phyloP scores from a whole-genome alignment of 495 filamentous ascomycete species.

The Penicillium taxi region DNA sequence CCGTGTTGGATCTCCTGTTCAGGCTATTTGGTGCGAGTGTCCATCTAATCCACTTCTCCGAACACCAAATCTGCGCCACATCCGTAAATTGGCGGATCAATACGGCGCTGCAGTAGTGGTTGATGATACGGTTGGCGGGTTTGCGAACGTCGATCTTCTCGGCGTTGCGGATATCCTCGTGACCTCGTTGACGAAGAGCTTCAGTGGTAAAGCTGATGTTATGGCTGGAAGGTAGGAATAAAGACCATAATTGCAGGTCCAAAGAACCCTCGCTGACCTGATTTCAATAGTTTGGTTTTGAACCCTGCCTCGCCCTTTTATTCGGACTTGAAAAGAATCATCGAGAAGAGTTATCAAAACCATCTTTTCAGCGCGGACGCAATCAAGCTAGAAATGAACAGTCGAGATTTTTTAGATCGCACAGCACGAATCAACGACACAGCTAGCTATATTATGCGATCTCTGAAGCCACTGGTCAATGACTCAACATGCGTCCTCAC shows the following conservation, averaged over 20 bases:
- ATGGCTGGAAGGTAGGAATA: slow-evolving; percentile 20
- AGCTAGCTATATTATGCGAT: slow-evolving; percentile 23
- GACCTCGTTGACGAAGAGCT: slow-evolving; percentile 27
- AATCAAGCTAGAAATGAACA: slow-evolving; percentile 16
- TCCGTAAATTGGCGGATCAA: slow-evolving; percentile 31
- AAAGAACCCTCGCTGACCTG: no score
- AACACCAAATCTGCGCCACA: slow-evolving; percentile 34
- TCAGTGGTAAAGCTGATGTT: slow-evolving; percentile 22
- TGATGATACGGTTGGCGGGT: slow-evolving; percentile 45
- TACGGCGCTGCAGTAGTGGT: slow-evolving; percentile 38
- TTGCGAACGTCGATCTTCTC: slow-evolving; percentile 39
- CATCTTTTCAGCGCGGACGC: slow-evolving; percentile 14
- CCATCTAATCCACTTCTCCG: slow-evolving; percentile 40
- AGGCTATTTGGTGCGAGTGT: slow-evolving; percentile 25
- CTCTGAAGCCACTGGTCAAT: slow-evolving; percentile 17
- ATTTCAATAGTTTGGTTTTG: slow-evolving; percentile 7
- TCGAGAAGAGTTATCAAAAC: slow-evolving; percentile 5
- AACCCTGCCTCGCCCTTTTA: slow-evolving; percentile 13
- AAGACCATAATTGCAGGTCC: not conserved
- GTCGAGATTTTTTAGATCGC: slow-evolving; percentile 13
- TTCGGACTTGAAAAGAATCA: not conserved
- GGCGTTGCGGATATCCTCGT: slow-evolving; percentile 19
- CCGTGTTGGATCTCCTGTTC: slow-evolving; percentile 13
- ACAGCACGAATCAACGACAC: slow-evolving; percentile 9
- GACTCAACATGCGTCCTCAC: slow-evolving; percentile 15